These are phyloP conservation scores for Pseudonitzschia multistriata DNA, from an alignment of 108 stramenopile genomes.

Conservation along the genomic window DNA sequence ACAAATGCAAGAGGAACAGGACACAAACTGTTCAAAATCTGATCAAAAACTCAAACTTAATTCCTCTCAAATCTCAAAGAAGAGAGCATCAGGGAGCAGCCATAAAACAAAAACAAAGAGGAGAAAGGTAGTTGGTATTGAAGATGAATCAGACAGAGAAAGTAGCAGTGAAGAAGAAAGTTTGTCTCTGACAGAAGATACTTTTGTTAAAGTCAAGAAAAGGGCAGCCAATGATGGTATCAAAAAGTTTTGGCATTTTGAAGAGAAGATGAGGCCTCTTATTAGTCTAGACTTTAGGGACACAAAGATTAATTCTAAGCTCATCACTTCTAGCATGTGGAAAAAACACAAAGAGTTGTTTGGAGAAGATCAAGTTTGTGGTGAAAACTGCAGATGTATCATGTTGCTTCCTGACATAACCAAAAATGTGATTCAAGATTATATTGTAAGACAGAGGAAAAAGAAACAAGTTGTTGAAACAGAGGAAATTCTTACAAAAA, in stretches of 20 bases:
- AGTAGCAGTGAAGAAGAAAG: neutral
- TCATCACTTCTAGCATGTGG: conserved; percentile 24
- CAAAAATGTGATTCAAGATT: conserved; percentile 11
- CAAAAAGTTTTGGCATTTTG: conserved; percentile 10
- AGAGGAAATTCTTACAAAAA: neutral
- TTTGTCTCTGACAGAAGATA: too few relatives aligned
- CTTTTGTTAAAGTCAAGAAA: neutral
- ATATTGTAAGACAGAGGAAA: conserved; percentile 17
- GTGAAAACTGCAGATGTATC: conserved; percentile 19
- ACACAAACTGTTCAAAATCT: neutral
- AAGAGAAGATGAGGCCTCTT: conserved; percentile 4
- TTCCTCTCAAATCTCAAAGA: neutral
- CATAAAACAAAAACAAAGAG: neutral
- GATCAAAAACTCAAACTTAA: neutral
- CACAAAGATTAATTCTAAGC: conserved; percentile 11
- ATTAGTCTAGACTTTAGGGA: conserved; percentile 10
- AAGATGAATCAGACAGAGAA: neutral
- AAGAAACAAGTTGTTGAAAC: conserved; percentile 4
- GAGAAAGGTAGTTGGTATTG: neutral
- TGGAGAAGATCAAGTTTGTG: conserved; percentile 14
- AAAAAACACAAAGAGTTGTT: conserved; percentile 19
- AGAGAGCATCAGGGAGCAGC: neutral
- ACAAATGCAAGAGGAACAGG: neutral
- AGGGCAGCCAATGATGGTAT: conserved; percentile 9
- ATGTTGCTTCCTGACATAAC: conserved; percentile 8